Evolutionary conservation across 2,329 filamentous ascomycete species (phyloP).

Genomic region (Celoporthe dispersa): DNA sequence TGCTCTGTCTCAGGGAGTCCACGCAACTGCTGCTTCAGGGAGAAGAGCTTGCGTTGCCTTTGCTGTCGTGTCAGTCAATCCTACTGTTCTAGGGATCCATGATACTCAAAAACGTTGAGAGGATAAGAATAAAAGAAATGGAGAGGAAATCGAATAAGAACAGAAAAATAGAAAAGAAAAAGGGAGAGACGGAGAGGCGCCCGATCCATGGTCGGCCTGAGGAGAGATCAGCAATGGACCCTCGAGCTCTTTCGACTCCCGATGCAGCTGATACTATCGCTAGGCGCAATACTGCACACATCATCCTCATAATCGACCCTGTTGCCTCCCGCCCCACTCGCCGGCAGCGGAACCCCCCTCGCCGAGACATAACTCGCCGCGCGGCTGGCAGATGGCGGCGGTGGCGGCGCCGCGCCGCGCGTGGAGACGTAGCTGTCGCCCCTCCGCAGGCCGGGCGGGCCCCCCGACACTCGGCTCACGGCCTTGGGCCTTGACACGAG

Average conservation of each 20-base stretch:
- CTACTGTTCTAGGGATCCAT: neutral
- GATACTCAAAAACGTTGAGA: neutral
- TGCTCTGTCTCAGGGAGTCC: slow-evolving; percentile 1
- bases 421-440: slow-evolving; percentile 32
- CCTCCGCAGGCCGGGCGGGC: slow-evolving; percentile 31
- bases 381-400: slow-evolving; percentile 26
- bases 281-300: slow-evolving; percentile 59
- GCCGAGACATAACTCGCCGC: slow-evolving; percentile 35
- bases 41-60: neutral
- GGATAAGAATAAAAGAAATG: neutral
- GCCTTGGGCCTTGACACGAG: slow-evolving; percentile 37
- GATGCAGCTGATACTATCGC: slow-evolving; percentile 67
- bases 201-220: neutral
- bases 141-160: neutral
- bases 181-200: neutral
- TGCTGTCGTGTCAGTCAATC: neutral
- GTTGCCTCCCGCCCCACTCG: slow-evolving; percentile 47
- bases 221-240: slow-evolving; percentile 33
- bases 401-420: slow-evolving; percentile 16
- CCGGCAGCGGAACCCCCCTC: slow-evolving; percentile 45
- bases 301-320: slow-evolving; percentile 48
- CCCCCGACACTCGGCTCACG: slow-evolving; percentile 35
- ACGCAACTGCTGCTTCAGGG: neutral
- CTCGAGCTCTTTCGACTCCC: slow-evolving; percentile 46
- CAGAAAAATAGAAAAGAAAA: neutral